phyloP scores from a whole-genome alignment of 1,284 basidiomycete species.

The Trichosporon sp. region DNA sequence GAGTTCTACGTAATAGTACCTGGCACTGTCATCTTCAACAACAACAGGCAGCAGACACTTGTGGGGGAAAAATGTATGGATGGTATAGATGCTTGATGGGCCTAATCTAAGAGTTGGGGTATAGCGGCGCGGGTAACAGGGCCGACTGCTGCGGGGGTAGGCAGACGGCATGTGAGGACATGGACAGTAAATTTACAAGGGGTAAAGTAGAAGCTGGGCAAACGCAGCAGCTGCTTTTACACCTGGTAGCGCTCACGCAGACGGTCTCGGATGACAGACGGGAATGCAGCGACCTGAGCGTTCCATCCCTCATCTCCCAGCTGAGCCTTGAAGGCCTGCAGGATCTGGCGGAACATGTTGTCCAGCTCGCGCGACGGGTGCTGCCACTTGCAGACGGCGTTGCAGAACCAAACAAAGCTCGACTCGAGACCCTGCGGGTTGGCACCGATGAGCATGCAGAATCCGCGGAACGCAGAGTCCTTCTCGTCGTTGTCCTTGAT shows the following conservation, averaged over 20 bases:
- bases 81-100: constrained; percentile 23
- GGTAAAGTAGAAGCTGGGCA: background rate
- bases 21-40: background rate
- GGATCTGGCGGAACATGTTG: constrained; percentile 68
- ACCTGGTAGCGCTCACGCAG: constrained; percentile 46
- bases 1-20: constrained; percentile 16
- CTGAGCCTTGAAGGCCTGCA: constrained; percentile 45
- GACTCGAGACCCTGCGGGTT: constrained; percentile 88
- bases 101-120: constrained; percentile 21
- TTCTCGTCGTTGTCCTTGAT: constrained; percentile 99
- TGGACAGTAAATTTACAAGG: too few relatives aligned
- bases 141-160: background rate
- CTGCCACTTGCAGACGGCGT: constrained; percentile 91
- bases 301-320: constrained; percentile 42
- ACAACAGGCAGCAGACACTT: constrained; percentile 5
- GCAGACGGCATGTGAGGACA: background rate
- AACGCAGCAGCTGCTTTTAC: constrained; percentile 19
- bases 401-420: constrained; percentile 90
- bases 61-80: constrained; percentile 17
- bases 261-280: constrained; percentile 41
- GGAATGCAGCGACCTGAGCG: constrained; percentile 33
- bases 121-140: constrained; percentile 19
- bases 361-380: constrained; percentile 81
- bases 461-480: constrained; percentile 96
- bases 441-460: constrained; percentile 90